Conservation (phyloP, 192 early-diverging fungal species). For the Rhizoclosmatium globosum region DNA sequence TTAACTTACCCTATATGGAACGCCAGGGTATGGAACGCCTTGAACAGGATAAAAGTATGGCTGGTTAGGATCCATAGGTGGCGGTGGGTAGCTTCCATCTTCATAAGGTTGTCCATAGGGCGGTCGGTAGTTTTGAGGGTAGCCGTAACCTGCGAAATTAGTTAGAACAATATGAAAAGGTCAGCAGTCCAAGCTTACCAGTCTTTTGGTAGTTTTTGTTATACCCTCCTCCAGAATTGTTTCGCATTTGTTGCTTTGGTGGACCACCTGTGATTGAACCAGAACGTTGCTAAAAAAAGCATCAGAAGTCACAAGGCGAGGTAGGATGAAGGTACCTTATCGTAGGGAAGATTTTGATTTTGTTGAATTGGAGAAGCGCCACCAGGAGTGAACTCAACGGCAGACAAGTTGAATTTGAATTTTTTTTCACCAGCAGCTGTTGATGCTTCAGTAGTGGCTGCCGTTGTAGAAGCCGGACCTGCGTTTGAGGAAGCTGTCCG, state of each 20-base stretch:
- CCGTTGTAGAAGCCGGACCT: neutral
- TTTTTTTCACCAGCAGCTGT: slow-evolving; percentile 26
- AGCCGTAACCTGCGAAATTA: neutral
- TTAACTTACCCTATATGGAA: slow-evolving; percentile 28
- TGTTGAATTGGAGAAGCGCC: slow-evolving; percentile 12
- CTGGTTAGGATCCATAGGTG: slow-evolving; percentile 30
- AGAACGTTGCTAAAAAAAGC: slow-evolving; percentile 30
- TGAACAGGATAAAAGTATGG: slow-evolving; percentile 19
- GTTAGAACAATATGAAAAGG: neutral
- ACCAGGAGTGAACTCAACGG: slow-evolving; percentile 52
- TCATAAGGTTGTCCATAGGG: slow-evolving; percentile 31
- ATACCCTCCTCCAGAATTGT: slow-evolving; percentile 32
- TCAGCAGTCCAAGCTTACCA: slow-evolving; percentile 1
- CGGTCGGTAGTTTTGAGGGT: slow-evolving; percentile 34
- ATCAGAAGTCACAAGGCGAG: neutral
- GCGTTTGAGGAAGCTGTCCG: neutral
- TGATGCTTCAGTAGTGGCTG: neutral
- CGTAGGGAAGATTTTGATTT: slow-evolving; percentile 1
- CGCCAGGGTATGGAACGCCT: slow-evolving; percentile 21
- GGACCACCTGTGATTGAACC: slow-evolving; percentile 11
- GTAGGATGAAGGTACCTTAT: slow-evolving; percentile 23
- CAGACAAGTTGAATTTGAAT: slow-evolving; percentile 57
- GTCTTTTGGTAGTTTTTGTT: slow-evolving; percentile 37
- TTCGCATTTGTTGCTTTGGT: slow-evolving; percentile 14
- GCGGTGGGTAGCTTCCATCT: slow-evolving; percentile 22